Percentiles rank a stretch among this genome's conserved stretches.
Conservation (phyloP, 805 yeast genomes). For the Saturnispora quitensis region DNA sequence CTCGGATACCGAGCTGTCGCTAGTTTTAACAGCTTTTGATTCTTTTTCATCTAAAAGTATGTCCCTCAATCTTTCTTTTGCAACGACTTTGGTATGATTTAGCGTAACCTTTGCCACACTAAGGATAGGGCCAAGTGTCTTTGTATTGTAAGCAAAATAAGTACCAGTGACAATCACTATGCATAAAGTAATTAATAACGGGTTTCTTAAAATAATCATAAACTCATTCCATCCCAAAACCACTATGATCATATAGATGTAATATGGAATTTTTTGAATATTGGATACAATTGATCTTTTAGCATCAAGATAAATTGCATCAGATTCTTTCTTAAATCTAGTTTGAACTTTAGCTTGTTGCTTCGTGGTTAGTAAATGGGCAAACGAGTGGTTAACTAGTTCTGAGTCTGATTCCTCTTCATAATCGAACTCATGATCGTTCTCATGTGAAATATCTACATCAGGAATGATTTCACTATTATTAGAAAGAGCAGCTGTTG, state of each 20-base stretch:
- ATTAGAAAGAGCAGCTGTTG: constrained; percentile 43
- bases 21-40: not conserved
- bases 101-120: constrained; percentile 48
- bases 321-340: constrained; percentile 66
- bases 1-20: constrained; percentile 1
- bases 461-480: constrained; percentile 55
- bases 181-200: constrained; percentile 61
- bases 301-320: constrained; percentile 76
- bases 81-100: constrained; percentile 47
- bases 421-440: constrained; percentile 23
- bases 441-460: constrained; percentile 33
- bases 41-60: constrained; percentile 42
- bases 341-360: constrained; percentile 49
- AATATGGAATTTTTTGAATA: constrained; percentile 73
- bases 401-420: constrained; percentile 34
- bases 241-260: constrained; percentile 61
- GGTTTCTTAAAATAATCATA: constrained; percentile 78
- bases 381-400: constrained; percentile 36
- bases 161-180: constrained; percentile 50
- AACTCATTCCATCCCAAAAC: constrained; percentile 95
- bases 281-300: constrained; percentile 77
- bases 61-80: constrained; percentile 51
- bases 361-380: constrained; percentile 45
- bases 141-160: constrained; percentile 60
- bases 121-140: constrained; percentile 68